A percentile compares a stretch with the other conserved stretches of the same genome.
phyloP scores from a whole-genome alignment of 2,329 filamentous ascomycete species.

The Pseudonectria foliicola region DNA sequence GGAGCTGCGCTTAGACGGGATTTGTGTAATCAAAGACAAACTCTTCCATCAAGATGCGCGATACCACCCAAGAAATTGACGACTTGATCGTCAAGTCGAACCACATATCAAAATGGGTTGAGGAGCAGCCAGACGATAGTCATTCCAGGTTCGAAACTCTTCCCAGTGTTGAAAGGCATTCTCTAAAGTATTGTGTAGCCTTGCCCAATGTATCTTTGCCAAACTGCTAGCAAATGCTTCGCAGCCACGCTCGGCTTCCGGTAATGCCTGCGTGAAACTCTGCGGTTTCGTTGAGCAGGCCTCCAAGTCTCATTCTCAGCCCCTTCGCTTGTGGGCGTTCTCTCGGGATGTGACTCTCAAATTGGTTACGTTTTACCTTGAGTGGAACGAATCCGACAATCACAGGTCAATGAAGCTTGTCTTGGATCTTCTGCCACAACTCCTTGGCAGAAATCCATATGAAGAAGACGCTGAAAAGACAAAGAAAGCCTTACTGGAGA shows the following conservation, averaged over 20 bases:
- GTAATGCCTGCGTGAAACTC: conserved; percentile 49
- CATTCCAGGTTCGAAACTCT: conserved; percentile 30
- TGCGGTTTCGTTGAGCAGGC: conserved; percentile 57
- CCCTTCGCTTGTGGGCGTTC: conserved; percentile 44
- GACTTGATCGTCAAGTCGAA: conserved; percentile 30
- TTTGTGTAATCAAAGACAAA: conserved; percentile 3
- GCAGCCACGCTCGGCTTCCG: conserved; percentile 48
- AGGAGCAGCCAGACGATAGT: conserved; percentile 27
- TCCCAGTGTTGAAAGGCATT: conserved; percentile 8
- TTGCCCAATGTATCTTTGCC: conserved; percentile 37
- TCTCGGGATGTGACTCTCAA: conserved; percentile 38
- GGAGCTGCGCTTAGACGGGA: background rate
- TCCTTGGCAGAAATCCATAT: conserved; percentile 44
- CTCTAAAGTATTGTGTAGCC: conserved; percentile 18
- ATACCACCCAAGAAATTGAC: conserved; percentile 21
- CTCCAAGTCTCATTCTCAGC: conserved; percentile 39
- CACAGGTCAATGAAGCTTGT: conserved; percentile 57
- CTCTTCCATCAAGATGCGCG: conserved; percentile 13
- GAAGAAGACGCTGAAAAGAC: conserved; percentile 28
- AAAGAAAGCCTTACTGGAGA: conserved; percentile 41
- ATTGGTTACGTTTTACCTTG: conserved; percentile 56
- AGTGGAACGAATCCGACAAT: conserved; percentile 61
- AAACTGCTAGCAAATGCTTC: conserved; percentile 41
- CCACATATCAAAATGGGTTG: conserved; percentile 36
- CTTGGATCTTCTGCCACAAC: conserved; percentile 48